Percentiles rank a stretch among this genome's conserved stretches.
Evolutionary conservation across 2,329 filamentous ascomycete genomes (phyloP).

Genomic region (Berkeleyomyces basicola): DNA sequence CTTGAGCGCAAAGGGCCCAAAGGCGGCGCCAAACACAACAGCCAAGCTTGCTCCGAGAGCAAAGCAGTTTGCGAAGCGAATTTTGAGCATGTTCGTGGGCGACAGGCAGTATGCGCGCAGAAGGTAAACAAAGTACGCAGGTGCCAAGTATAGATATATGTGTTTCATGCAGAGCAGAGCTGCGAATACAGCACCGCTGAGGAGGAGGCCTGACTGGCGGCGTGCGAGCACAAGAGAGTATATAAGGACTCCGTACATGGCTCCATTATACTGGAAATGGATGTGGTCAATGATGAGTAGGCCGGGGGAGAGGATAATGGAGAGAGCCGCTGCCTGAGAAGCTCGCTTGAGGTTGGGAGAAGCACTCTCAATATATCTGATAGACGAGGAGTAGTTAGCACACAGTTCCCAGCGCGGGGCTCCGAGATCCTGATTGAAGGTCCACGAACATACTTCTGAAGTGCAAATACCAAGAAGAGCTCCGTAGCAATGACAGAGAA

Average conservation of each 20-base stretch:
- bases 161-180: conserved; percentile 86
- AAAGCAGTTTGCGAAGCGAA: conserved; percentile 61
- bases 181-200: conserved; percentile 71
- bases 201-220: conserved; percentile 54
- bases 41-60: conserved; percentile 65
- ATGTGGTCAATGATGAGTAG: conserved; percentile 96
- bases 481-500: conserved; percentile 77
- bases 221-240: conserved; percentile 73
- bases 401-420: neutral
- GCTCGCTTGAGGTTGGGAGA: conserved; percentile 49
- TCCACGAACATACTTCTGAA: conserved; percentile 44
- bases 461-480: conserved; percentile 64
- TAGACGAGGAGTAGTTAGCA: neutral
- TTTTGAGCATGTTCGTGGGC: conserved; percentile 55
- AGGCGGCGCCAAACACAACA: conserved; percentile 59
- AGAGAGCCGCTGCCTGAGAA: conserved; percentile 74
- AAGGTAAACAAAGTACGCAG: conserved; percentile 88
- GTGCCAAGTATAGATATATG: conserved; percentile 91
- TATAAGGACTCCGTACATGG: conserved; percentile 81
- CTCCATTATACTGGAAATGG: conserved; percentile 98
- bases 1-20: conserved; percentile 74
- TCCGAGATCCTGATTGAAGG: neutral
- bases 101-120: conserved; percentile 81
- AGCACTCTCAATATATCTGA: conserved; percentile 58
- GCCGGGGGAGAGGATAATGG: conserved; percentile 78